Conservation (phyloP, 1,139 yeast genomes). For the Geotrichum reessii region DNA sequence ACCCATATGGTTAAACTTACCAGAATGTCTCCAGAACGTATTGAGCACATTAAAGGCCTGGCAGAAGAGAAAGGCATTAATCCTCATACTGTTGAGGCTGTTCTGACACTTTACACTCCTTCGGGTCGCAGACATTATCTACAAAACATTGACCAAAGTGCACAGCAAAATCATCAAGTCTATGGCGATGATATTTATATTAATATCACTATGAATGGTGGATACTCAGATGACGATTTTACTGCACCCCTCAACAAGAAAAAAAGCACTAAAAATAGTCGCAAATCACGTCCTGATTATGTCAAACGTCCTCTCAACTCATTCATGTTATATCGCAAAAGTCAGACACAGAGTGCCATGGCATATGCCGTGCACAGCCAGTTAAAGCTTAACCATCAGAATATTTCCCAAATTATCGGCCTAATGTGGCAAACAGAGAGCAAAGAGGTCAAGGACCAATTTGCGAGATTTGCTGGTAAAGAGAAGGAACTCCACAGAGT, state of each 20-base stretch:
- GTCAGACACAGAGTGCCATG: slow-evolving; percentile 42
- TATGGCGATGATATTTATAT: slow-evolving; percentile 30
- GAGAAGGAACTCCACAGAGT: slow-evolving; percentile 42
- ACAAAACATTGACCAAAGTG: slow-evolving; percentile 3
- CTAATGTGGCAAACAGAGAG: slow-evolving; percentile 46
- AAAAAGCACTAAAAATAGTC: slow-evolving; percentile 27
- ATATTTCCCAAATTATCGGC: slow-evolving; percentile 42
- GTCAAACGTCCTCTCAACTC: slow-evolving; percentile 48
- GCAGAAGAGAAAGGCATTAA: slow-evolving; percentile 33
- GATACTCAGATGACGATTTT: slow-evolving; percentile 21
- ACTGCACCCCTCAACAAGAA: slow-evolving; percentile 20
- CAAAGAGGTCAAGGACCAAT: slow-evolving; percentile 37
- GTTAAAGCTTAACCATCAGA: slow-evolving; percentile 40
- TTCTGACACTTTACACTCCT: slow-evolving; percentile 27
- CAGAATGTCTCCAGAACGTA: slow-evolving; percentile 29
- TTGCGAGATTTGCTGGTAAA: slow-evolving; percentile 38
- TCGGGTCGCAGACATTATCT: slow-evolving; percentile 16
- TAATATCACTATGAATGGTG: slow-evolving; percentile 31
- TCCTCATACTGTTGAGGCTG: slow-evolving; percentile 32
- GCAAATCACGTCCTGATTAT: slow-evolving; percentile 28
- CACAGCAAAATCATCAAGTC: slow-evolving; percentile 6
- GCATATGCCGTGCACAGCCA: slow-evolving; percentile 39
- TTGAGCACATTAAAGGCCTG: slow-evolving; percentile 27
- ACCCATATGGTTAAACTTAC: slow-evolving; percentile 30
- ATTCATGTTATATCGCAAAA: slow-evolving; percentile 46